phyloP scores from a whole-genome alignment of 2,329 filamentous ascomycete genomes.

The Zopfia rhizophila region DNA sequence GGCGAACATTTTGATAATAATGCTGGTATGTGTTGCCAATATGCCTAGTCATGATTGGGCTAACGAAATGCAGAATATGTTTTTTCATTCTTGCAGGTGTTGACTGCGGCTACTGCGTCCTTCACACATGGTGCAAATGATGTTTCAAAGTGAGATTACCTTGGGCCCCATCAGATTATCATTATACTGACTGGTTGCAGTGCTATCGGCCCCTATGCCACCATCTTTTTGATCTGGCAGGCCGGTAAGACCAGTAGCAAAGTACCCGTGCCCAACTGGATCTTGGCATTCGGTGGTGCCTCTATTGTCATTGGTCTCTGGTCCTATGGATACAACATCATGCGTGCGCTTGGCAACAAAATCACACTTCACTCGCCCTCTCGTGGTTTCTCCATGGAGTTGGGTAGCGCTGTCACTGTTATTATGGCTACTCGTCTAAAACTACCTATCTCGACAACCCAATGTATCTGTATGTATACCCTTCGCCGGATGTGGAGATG shows the following conservation, averaged over 20 bases:
- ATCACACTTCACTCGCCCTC: conserved; percentile 71
- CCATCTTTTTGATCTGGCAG: conserved; percentile 71
- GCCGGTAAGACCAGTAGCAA: conserved; percentile 59
- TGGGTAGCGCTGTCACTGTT: conserved; percentile 67
- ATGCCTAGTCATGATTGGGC: conserved; percentile 71
- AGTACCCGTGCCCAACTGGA: conserved; percentile 68
- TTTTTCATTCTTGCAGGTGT: conserved; percentile 54
- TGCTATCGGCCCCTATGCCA: conserved; percentile 65
- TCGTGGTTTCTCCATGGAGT: conserved; percentile 59
- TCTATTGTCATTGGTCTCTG: conserved; percentile 67
- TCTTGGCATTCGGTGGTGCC: conserved; percentile 62
- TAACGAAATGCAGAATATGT: conserved; percentile 62
- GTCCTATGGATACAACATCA: conserved; percentile 74
- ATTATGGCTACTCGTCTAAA: conserved; percentile 71
- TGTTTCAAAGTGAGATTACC: conserved; percentile 71
- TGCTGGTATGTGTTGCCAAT: too few relatives aligned
- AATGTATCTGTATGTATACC: neutral
- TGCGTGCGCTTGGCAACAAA: conserved; percentile 70
- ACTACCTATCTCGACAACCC: conserved; percentile 53
- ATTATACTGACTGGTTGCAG: neutral
- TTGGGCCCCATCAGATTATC: conserved; percentile 61
- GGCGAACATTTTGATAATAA: conserved; percentile 71
- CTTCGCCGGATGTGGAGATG: neutral
- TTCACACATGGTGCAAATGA: conserved; percentile 79
- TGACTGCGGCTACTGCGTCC: conserved; percentile 74